phyloP scores from a whole-genome alignment of 163 green algal species.

The Trebouxia gelatinosa region DNA sequence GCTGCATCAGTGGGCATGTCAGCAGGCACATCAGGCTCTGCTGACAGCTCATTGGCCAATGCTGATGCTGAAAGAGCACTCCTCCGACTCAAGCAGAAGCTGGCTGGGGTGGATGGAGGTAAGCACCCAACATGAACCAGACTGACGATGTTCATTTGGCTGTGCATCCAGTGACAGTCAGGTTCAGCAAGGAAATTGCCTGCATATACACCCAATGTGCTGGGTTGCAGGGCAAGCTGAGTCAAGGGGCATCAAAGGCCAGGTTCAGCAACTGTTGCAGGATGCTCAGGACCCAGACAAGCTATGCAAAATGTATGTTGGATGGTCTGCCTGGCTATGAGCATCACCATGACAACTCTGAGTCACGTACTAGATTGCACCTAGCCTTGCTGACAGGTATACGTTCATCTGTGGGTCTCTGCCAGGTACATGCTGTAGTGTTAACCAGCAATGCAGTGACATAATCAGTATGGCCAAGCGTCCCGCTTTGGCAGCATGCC shows the following conservation, averaged over 20 bases:
- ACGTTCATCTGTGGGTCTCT: no score
- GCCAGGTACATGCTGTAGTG: no score
- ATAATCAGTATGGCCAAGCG: no score
- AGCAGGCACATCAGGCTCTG: slow-evolving; percentile 6
- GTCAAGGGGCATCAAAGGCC: slow-evolving; percentile 62
- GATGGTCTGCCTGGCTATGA: slow-evolving; percentile 73
- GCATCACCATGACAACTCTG: not conserved
- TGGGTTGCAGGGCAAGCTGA: slow-evolving; percentile 61
- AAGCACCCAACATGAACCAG: no score
- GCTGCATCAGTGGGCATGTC: not conserved
- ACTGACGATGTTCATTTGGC: not conserved
- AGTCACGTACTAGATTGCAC: no score
- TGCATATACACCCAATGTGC: no score
- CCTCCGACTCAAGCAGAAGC: slow-evolving; percentile 88
- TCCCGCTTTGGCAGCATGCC: no score
- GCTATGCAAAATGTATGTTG: slow-evolving; percentile 68
- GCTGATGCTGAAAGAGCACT: slow-evolving; percentile 84
- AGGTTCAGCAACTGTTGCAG: slow-evolving; percentile 76
- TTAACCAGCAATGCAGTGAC: no score
- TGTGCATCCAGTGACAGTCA: no score
- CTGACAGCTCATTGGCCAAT: slow-evolving; percentile 60
- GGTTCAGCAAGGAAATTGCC: no score
- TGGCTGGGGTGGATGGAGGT: slow-evolving; percentile 63
- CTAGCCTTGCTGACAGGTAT: no score
- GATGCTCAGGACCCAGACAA: slow-evolving; percentile 66